Base-by-base conservation (phyloP, 352 stramenopile genomes). In the Phytopythium mirpurense region DNA sequence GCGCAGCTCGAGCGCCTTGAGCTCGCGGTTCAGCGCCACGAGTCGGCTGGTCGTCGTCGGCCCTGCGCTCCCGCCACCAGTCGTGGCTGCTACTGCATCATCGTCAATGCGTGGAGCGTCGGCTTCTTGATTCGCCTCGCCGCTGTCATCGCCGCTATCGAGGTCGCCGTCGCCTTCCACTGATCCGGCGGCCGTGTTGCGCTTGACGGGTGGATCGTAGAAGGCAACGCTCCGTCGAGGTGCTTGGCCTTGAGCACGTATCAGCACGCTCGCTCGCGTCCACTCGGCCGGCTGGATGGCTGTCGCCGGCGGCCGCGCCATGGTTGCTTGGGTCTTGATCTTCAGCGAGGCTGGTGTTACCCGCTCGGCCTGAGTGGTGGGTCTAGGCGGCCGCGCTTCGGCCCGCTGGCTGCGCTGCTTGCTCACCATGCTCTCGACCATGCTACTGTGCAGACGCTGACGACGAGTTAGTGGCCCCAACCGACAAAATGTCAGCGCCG, bases 1-100 rank as follows among this genome's bases (percentile, higher is more conserved):
- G 12, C 83, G 70, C 18, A 78, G 74, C 50, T 93, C 83, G 8
- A 93, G 62, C 19, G 65, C 74, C 32, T 86, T 89, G 21, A 91
- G 60, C 49, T 93, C 78, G 8, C 78, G 72, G 10, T 83, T 90
- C 1, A 93, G 62, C 8, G 61, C 56, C 6, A 77, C 80, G 12
- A 91, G 68, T 14, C 76, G 67, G 46, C 83, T 93, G 49, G 60
- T 78, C 15, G 65, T 49, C n/a, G 70, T 54, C 38, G 70, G 59
- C 55, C n/a, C 51, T 40, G 19, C 56, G 26, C 19, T 43, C 2
- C 37, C n/a, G 36, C 2, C 11, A n/a, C 37, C 10, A 2, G 18
- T 68, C 60, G 41, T 75, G 68, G 9, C 56, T 35, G 41, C 43
- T 53, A 5, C n/a, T n/a, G n/a, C n/a, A n/a, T n/a, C 41, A 32